phyloP scores from a whole-genome alignment of 2,329 filamentous ascomycete species.

The Fonsecaea pedrosoi region DNA sequence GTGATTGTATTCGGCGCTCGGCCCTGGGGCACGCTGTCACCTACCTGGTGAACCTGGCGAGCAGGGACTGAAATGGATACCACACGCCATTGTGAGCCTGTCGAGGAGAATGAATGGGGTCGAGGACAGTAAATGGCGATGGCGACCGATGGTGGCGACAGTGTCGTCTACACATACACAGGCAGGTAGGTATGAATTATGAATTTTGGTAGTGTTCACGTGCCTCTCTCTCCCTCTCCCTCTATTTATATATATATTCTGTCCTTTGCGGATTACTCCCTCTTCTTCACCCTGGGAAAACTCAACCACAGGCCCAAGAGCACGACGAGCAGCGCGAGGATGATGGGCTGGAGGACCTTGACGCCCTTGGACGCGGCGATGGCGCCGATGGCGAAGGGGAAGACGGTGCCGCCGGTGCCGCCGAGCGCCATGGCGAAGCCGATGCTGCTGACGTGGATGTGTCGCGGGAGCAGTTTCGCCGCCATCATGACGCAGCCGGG shows the following conservation, averaged over 20 bases:
- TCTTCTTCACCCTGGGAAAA: slow-evolving; percentile 37
- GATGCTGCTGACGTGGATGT: slow-evolving; percentile 75
- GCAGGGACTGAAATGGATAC: too few relatives aligned
- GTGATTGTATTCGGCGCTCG: too few relatives aligned
- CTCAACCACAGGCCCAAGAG: slow-evolving; percentile 35
- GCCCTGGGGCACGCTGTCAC: too few relatives aligned
- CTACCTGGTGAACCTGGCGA: too few relatives aligned
- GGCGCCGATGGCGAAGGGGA: slow-evolving; percentile 50
- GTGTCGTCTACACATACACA: too few relatives aligned
- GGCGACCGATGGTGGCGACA: too few relatives aligned
- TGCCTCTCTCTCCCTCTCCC: neutral
- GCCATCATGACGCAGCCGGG: slow-evolving; percentile 73
- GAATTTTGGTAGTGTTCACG: neutral
- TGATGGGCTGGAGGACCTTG: slow-evolving; percentile 63
- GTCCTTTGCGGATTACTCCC: slow-evolving; percentile 18
- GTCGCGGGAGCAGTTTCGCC: slow-evolving; percentile 72
- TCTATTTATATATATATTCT: too few relatives aligned
- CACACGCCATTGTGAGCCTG: too few relatives aligned
- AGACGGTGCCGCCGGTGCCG: slow-evolving; percentile 65
- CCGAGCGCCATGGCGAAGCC: slow-evolving; percentile 79
- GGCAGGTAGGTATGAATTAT: too few relatives aligned
- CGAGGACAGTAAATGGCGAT: too few relatives aligned
- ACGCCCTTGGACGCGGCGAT: slow-evolving; percentile 61
- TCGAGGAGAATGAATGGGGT: too few relatives aligned
- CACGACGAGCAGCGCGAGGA: slow-evolving; percentile 53